phyloP scores from a whole-genome alignment of 2,329 filamentous ascomycete species.

The Dactylellina parvicollis region DNA sequence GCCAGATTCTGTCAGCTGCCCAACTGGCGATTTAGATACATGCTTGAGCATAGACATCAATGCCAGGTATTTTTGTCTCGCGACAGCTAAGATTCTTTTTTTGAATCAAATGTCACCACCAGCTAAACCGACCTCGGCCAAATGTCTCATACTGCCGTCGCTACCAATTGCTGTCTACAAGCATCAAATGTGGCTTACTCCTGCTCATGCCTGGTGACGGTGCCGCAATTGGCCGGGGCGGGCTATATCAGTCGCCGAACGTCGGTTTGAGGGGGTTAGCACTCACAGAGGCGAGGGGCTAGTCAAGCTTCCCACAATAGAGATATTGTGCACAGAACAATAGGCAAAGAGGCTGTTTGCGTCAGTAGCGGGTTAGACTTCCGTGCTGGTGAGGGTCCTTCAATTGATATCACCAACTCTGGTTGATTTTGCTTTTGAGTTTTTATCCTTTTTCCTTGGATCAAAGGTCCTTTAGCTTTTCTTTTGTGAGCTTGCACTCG shows the following conservation, averaged over 20 bases:
- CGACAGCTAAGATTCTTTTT: slow-evolving; percentile 18
- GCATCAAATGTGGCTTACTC: slow-evolving; percentile 43
- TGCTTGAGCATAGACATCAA: slow-evolving; percentile 39
- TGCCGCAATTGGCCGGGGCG: slow-evolving; percentile 50
- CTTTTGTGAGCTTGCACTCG: slow-evolving; percentile 7
- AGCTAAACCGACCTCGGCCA: slow-evolving; percentile 38
- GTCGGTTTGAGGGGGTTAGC: slow-evolving; percentile 25
- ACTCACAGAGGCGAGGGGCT: slow-evolving; percentile 30
- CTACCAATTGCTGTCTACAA: slow-evolving; percentile 49
- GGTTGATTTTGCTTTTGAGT: slow-evolving; percentile 15
- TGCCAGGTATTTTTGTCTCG: slow-evolving; percentile 36
- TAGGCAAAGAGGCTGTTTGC: slow-evolving; percentile 15
- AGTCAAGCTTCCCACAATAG: slow-evolving; percentile 34
- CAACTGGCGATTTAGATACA: slow-evolving; percentile 44
- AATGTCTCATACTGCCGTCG: slow-evolving; percentile 52
- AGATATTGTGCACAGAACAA: slow-evolving; percentile 2
- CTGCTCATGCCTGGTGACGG: slow-evolving; percentile 39
- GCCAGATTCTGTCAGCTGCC: slow-evolving; percentile 48
- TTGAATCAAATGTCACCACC: slow-evolving; percentile 18
- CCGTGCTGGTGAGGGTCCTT: background rate
- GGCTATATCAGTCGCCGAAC: slow-evolving; percentile 52
- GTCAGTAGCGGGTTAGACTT: slow-evolving; percentile 20
- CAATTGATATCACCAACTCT: slow-evolving; percentile 10
- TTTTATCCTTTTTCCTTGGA: background rate
- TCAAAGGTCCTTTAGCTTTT: slow-evolving; percentile 8